Percentiles rank a stretch among this genome's conserved stretches.
phyloP scores from a whole-genome alignment of 352 stramenopile genomes.

The Phytophthora cactorum region DNA sequence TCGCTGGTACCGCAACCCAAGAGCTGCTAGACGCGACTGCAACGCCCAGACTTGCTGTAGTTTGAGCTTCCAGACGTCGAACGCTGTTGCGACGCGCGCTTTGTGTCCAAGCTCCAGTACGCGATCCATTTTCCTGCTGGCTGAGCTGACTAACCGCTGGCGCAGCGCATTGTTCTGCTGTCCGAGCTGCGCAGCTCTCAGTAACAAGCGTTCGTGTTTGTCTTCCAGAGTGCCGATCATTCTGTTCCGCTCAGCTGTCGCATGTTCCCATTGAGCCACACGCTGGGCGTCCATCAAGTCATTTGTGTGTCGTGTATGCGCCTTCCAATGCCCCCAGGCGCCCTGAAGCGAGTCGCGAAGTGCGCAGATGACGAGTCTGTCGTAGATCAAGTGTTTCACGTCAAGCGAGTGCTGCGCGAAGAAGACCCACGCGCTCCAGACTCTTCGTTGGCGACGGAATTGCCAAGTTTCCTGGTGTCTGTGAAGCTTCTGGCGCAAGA shows the following conservation, averaged over 20 bases:
- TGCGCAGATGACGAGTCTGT: slow-evolving; percentile 25
- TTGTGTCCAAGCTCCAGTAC: slow-evolving; percentile 11
- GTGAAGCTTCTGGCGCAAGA: slow-evolving; percentile 15
- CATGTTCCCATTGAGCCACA: slow-evolving; percentile 12
- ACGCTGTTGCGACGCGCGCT: slow-evolving; percentile 4
- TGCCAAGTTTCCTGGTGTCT: slow-evolving; percentile 13
- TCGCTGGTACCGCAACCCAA: slow-evolving; percentile 3
- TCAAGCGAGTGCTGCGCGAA: slow-evolving; percentile 17
- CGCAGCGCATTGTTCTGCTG: slow-evolving; percentile 24
- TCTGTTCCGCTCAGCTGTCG: slow-evolving; percentile 14
- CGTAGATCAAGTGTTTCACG: slow-evolving; percentile 24
- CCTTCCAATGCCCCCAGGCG: slow-evolving; percentile 24
- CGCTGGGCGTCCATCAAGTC: slow-evolving; percentile 17
- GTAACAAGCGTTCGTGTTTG: slow-evolving; percentile 24
- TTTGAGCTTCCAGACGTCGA: slow-evolving; percentile 20
- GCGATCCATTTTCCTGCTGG: slow-evolving; percentile 10
- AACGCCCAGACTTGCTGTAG: slow-evolving; percentile 5
- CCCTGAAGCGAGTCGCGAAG: slow-evolving; percentile 22
- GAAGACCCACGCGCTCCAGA: slow-evolving; percentile 18
- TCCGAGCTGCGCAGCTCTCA: slow-evolving; percentile 17
- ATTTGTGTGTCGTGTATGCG: slow-evolving; percentile 13
- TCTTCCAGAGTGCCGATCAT: slow-evolving; percentile 18
- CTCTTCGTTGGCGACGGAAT: slow-evolving; percentile 5
- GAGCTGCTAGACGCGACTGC: neutral
- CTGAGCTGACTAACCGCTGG: slow-evolving; percentile 4